phyloP scores from a whole-genome alignment of 78 protist species.

The Trichosphaerium sp. region DNA sequence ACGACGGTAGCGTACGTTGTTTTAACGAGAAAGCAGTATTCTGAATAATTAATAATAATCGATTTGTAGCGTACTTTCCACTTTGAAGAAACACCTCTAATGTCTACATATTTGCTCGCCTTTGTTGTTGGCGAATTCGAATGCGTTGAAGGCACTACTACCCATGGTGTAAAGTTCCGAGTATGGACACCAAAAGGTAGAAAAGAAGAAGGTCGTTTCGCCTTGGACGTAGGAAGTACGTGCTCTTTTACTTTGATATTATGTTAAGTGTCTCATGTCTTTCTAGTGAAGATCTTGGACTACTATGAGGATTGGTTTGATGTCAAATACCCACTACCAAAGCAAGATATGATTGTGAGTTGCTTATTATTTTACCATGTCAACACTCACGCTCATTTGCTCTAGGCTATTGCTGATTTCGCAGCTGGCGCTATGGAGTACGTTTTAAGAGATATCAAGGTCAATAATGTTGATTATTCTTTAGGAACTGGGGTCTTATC shows the following conservation, averaged over 20 bases:
- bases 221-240: slow-evolving; percentile 64
- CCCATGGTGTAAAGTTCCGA: slow-evolving; percentile 50
- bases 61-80: too few relatives aligned
- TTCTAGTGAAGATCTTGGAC: slow-evolving; percentile 6
- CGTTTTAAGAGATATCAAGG: neutral
- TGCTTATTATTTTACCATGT: neutral
- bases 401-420: slow-evolving; percentile 72
- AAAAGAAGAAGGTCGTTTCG: slow-evolving; percentile 32
- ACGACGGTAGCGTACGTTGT: neutral
- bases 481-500: slow-evolving; percentile 71
- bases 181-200: slow-evolving; percentile 67
- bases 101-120: slow-evolving; percentile 87
- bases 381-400: neutral
- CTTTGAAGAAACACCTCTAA: slow-evolving; percentile 46
- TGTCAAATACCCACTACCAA: slow-evolving; percentile 67
- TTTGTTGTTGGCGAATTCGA: slow-evolving; percentile 73
- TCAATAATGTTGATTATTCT: neutral
- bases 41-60: too few relatives aligned
- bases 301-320: slow-evolving; percentile 53
- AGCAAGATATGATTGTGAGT: slow-evolving; percentile 46
- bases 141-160: slow-evolving; percentile 29
- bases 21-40: too few relatives aligned
- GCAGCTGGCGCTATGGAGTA: slow-evolving; percentile 78
- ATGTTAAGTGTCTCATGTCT: neutral
- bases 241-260: neutral